Conservation (phyloP, 2,329 filamentous ascomycete genomes). For the Phyllosticta paracitricarpa region DNA sequence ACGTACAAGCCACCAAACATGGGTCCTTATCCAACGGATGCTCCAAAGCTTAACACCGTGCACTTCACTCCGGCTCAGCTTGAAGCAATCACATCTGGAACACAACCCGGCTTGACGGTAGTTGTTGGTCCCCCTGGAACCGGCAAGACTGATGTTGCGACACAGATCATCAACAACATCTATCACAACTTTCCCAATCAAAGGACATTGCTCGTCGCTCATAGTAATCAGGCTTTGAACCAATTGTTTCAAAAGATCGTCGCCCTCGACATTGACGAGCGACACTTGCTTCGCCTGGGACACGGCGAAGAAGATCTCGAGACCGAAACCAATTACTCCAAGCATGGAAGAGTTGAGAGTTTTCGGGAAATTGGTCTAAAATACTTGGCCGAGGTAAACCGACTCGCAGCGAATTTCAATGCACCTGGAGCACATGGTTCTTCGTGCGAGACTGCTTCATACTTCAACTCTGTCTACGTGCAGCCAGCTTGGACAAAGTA, state of each 20-base stretch:
- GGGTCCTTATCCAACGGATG: constrained; percentile 80
- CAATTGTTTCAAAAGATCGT: constrained; percentile 97
- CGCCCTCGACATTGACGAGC: constrained; percentile 89
- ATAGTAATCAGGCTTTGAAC: constrained; percentile 96
- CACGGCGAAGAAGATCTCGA: constrained; percentile 93
- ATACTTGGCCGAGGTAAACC: constrained; percentile 74
- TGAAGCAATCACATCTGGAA: constrained; percentile 86
- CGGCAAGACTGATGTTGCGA: constrained; percentile 97
- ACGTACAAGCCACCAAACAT: constrained; percentile 84
- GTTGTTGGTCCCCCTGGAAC: constrained; percentile 94
- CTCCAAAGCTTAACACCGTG: constrained; percentile 69
- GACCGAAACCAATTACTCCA: constrained; percentile 80
- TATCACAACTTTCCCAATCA: constrained; percentile 96
- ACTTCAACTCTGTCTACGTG: constrained; percentile 90
- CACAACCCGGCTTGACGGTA: constrained; percentile 85
- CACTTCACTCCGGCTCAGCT: constrained; percentile 87
- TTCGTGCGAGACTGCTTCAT: constrained; percentile 92
- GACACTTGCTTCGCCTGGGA: constrained; percentile 82
- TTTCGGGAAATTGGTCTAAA: constrained; percentile 79
- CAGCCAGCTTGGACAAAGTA: constrained; percentile 83
- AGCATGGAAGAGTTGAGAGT: constrained; percentile 87
- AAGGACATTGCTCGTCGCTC: constrained; percentile 82
- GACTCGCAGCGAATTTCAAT: constrained; percentile 71
- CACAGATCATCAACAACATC: constrained; percentile 96
- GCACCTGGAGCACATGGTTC: constrained; percentile 91